Evolutionary conservation across 164 flowering plant species (phyloP), one percentile per base, ranked within the genome.

Genomic region (Chimonanthus praecox): DNA sequence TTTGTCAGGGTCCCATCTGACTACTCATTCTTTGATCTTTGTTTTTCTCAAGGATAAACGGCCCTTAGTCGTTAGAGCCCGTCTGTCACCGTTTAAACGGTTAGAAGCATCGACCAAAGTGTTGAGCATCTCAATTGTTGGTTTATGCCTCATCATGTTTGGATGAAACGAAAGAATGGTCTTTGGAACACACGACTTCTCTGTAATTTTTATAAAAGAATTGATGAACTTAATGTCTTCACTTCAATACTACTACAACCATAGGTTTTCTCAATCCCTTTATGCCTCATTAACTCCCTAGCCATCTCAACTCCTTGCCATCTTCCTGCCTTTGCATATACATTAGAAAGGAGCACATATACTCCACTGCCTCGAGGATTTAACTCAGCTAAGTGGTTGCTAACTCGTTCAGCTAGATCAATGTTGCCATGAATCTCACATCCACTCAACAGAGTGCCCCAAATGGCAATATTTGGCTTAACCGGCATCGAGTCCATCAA

Each of bases 331-430:
- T 54, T 71, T 1, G 83, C 83, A 71, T 73, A 81, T 71, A 78
- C 73, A 50, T 81, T 78, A 18, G 81, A 78, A 13, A 81, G 75
- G 44, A 81, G 79, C 54, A 81, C 79, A 81, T 81, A 76, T 46
- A 78, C 60, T 10, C 79, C 81, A 64, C 73, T 71, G 11, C 75
- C 70, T 18, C 71, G 73, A 44, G 77, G 71, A 62, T 64, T 69
- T 70, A 81, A 73, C 65, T 76, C 71, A 21, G 20, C 49, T 4
- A 76, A 64, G 10, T 46, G 72, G 4, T 76, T 71, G 10, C 73
- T 72, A 0, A 76, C 49, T 69, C 77, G 62, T 33, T 73, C 47
- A 1, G 79, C 83, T 58, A 73, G 7, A 48, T 68, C 64, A 15
- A 71, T 63, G 68, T 81, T 68, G 11, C 71, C 54, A 58, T 81